Base-by-base conservation (phyloP, 2,329 filamentous ascomycete genomes). In the Rhynchosporium agropyri region DNA sequence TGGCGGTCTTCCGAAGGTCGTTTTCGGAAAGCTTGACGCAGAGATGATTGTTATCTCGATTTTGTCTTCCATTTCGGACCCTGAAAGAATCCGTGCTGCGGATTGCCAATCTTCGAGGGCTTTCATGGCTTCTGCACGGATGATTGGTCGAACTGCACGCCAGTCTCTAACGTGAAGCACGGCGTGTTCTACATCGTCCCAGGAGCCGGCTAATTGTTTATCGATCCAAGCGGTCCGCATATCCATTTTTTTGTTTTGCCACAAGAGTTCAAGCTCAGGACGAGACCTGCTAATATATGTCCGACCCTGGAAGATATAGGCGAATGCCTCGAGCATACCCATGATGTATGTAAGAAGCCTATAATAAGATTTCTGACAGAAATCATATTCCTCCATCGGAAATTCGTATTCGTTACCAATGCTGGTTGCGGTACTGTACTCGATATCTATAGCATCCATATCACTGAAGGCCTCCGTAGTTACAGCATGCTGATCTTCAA, bases 281-380 rank as follows among this genome's bases (percentile, higher is more conserved):
- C 36, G 53, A n/a, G 68, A 57, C n/a, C 60, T 45, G 36, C 62
- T 60, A 5, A 68, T 54, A 38, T 66, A 66, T 10, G 62, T 68
- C 15, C 61, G 55, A 12, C 67, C 65, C 12, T 65, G 60, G 42
- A 66, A 68, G 31, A 68, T 64, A 4, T 45, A n/a, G 4, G 60
- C 46, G 38, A 68, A 50, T 12, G 58, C 62, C 36, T 64, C 55
- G 3, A 69, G 48, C 31, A 65, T 54, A 10, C 68, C 66, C 68
- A 69, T 68, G 13, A 68, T 57, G 33, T 67, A 67, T 43, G 66
- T 65, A 1, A 69, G 61, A 10, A 69, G 54, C 36, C 31, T 29
- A 29, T 68, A 69, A 38, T 65, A 67, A 10, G 59, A 66, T 45
- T 69, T 67, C 48, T 66, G 66, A 26, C 61, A 61, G 33, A 66